These are phyloP conservation scores for Gastrodia elata DNA, from an alignment of 106 monocot genomes.

Conservation along the genomic window DNA sequence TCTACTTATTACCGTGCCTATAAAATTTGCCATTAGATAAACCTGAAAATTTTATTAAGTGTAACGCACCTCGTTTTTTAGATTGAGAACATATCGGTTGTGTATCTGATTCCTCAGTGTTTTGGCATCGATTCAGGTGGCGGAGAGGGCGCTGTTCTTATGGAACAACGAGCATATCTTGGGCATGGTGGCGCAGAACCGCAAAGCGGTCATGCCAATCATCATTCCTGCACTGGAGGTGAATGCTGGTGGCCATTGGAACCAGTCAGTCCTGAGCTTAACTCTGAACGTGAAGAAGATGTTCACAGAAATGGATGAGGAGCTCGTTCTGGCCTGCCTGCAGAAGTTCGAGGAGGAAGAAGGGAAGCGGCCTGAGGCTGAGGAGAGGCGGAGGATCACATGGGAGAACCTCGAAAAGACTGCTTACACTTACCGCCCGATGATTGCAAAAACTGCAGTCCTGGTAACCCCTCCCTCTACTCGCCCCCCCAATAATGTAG, in stretches of 20 bases:
- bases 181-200: neutral
- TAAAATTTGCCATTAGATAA: too few species aligned
- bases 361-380: neutral
- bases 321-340: neutral
- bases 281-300: neutral
- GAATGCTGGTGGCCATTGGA: neutral
- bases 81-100: too few species aligned
- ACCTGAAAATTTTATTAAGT: too few species aligned
- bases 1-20: too few species aligned
- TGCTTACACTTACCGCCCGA: neutral
- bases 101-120: neutral
- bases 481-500: neutral
- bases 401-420: neutral
- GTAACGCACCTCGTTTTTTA: too few species aligned
- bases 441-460: neutral
- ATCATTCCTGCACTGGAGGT: neutral
- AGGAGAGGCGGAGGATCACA: neutral
- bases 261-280: neutral
- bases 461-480: neutral
- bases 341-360: neutral
- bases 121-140: neutral
- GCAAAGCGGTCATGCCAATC: neutral
- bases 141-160: neutral
- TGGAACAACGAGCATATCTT: constrained; percentile 4
- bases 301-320: neutral